Evolutionary conservation across 2,329 filamentous ascomycete genomes (phyloP), one percentile per base, ranked within the genome.

Genomic region (Neonectria magnoliae): DNA sequence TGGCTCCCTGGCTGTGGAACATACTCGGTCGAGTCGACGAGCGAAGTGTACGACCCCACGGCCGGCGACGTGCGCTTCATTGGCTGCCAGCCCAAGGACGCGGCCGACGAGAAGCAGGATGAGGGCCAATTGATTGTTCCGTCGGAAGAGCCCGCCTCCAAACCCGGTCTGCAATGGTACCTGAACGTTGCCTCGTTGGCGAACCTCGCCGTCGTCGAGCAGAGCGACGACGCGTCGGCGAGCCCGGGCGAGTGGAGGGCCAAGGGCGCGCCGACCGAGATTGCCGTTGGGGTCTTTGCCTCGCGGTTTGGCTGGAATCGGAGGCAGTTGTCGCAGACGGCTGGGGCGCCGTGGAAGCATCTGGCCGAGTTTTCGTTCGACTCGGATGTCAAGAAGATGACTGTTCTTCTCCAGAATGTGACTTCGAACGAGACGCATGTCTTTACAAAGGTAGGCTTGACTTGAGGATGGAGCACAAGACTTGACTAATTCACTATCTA

Each of bases 381-480:
- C 73, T 92, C 90, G 0, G 87, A 87, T 60, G 85, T 93, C 66
- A 93, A 93, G 81, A 91, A 90, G 71, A 93, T 93, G 91, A 91
- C 90, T 0, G 89, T 92, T 33, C 87, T 92, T 51, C 91, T 90
- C 75, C 75, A 83, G 54, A 76, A 84, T 27, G 71, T 70, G 5
- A 70, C 76, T 3, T 79, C 75, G 1, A 75, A 77, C 27, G 75
- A 81, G 48, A 81, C 80, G 57, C 81, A 78, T 67, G 80, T 88
- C 47, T 88, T 89, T 72, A 88, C 87, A 57, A 90, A 89, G 73
- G 88, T 62, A 33, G 33, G 45, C 14, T 11, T 5, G 4, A n/a
- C 10, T 16, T 18, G 18, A 18, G 11, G 1, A n/a, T 5, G 20
- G 20, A 44, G 20, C 18, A 16, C n/a, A 16, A 9, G n/a, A 10